Evolutionary conservation across 768 basidiomycete genomes (phyloP).

Genomic region (Saitozyma podzolica): DNA sequence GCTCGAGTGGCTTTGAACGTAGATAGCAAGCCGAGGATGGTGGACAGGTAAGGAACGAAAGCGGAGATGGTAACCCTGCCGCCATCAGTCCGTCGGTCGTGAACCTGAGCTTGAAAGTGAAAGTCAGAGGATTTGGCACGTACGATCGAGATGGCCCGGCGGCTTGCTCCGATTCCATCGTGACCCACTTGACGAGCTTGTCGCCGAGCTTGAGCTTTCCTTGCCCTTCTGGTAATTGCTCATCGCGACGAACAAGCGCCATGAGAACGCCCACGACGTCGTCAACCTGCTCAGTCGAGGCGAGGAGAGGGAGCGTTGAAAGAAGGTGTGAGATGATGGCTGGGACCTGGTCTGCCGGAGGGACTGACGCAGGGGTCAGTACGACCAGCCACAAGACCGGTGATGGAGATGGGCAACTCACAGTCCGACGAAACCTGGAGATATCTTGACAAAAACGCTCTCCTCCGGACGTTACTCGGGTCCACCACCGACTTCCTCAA

Average conservation of each 20-base stretch:
- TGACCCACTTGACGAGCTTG: conserved; percentile 74
- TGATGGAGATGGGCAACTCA: conserved; percentile 15
- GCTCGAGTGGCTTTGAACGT: conserved; percentile 24
- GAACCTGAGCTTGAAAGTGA: background rate
- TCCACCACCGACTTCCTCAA: conserved; percentile 27
- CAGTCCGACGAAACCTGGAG: conserved; percentile 31
- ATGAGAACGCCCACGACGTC: conserved; percentile 34
- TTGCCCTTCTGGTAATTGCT: conserved; percentile 48
- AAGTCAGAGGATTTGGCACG: conserved; percentile 23
- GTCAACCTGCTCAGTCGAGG: conserved; percentile 32
- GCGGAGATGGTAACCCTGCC: conserved; percentile 27
- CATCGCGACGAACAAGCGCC: conserved; percentile 37
- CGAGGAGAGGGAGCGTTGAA: conserved; percentile 22
- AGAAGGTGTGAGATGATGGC: conserved; percentile 27
- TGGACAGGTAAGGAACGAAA: conserved; percentile 34
- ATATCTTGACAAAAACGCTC: conserved; percentile 30
- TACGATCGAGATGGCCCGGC: conserved; percentile 64
- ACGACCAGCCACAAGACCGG: background rate
- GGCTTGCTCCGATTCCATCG: conserved; percentile 65
- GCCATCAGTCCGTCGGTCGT: conserved; percentile 1
- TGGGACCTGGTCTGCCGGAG: conserved; percentile 32
- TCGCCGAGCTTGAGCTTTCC: conserved; percentile 62
- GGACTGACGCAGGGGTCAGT: conserved; percentile 25
- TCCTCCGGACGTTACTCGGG: conserved; percentile 35
- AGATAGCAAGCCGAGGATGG: conserved; percentile 26